A percentile compares a stretch with the other conserved stretches of the same genome.
Evolutionary conservation across 2,329 filamentous ascomycete genomes (phyloP).

Genomic region (Pseudocercospora fuligena): DNA sequence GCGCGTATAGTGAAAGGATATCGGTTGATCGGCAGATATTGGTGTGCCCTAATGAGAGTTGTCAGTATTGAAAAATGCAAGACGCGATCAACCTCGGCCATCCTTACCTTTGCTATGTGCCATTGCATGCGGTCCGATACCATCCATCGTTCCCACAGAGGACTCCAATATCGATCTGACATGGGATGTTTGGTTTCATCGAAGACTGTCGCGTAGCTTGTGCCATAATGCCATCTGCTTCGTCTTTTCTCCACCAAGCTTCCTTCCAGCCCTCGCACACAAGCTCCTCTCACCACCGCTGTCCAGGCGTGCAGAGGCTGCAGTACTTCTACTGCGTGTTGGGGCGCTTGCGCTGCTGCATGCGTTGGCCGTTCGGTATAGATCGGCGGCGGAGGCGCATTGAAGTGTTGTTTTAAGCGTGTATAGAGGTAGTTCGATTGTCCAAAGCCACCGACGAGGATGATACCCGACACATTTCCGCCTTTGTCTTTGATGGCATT

Average conservation of each 20-base stretch:
- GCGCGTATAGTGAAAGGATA: constrained; percentile 83
- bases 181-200: constrained; percentile 76
- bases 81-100: not conserved
- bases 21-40: constrained; percentile 72
- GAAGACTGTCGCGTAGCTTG: constrained; percentile 76
- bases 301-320: constrained; percentile 84
- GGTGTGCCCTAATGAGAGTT: constrained; percentile 62
- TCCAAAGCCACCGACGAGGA: constrained; percentile 80
- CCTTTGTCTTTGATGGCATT: constrained; percentile 45
- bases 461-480: constrained; percentile 64
- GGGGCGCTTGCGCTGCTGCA: constrained; percentile 44
- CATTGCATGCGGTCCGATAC: constrained; percentile 83
- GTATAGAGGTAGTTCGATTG: constrained; percentile 74
- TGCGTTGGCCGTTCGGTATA: constrained; percentile 75
- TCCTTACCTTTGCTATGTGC: constrained; percentile 75
- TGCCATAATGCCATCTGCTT: constrained; percentile 78
- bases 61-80: constrained; percentile 13
- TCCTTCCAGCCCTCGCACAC: constrained; percentile 74
- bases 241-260: constrained; percentile 78
- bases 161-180: constrained; percentile 77
- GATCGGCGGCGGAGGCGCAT: constrained; percentile 55
- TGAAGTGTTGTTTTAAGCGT: constrained; percentile 71
- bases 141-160: constrained; percentile 82
- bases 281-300: constrained; percentile 77
- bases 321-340: constrained; percentile 74